Evolutionary conservation across 1,284 basidiomycete genomes (phyloP), one percentile per base, ranked within the genome.

Genomic region (Austroboletus novae-zelandiae): DNA sequence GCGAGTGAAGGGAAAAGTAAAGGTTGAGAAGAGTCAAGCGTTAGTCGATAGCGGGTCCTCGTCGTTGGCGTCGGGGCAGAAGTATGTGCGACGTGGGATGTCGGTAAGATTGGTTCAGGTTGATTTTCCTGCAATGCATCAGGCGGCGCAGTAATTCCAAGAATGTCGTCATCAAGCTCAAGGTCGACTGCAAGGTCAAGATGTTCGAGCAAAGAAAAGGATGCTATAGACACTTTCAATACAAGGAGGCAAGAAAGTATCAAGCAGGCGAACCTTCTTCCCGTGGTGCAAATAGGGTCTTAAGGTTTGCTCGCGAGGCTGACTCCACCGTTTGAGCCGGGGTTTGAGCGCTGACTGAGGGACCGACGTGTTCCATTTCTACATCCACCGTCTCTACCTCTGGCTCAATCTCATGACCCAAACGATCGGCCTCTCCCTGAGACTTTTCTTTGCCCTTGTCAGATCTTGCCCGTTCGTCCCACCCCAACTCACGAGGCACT

Each of bases 141-240:
- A 2, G 45, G 11, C 8, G 47, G 48, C 27, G 27, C 45, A 36
- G 35, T 25, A 23, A 58, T 48, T 20, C 64, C 65, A 42, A 70
- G 47, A 39, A 70, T 51, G 30, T 84, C 81, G 40, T 83, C 80
- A 8, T 86, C 85, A 9, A 86, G 69, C 45, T 87, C 86, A 29
- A 62, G 70, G 53, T 88, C 85, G 9, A 62, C 69, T 49, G 87
- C 84, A 29, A n/a, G 71, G 48, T 81, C 78, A 37, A 86, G 76
- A 52, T 87, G 81, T 0, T 77, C 78, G 9, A 89, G 71, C 27
- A 90, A 73, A 11, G 87, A 89, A 68, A 89, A 90, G 9, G 72
- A 71, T 25, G 62, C 76, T 74, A 43, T 9, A 20, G 50, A 47
- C 18, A 9, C 0, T 43, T 15, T n/a, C n/a, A 4, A 17, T 54